Base-by-base conservation (phyloP, 2,329 filamentous ascomycete genomes). In the Cytospora chrysosperma region DNA sequence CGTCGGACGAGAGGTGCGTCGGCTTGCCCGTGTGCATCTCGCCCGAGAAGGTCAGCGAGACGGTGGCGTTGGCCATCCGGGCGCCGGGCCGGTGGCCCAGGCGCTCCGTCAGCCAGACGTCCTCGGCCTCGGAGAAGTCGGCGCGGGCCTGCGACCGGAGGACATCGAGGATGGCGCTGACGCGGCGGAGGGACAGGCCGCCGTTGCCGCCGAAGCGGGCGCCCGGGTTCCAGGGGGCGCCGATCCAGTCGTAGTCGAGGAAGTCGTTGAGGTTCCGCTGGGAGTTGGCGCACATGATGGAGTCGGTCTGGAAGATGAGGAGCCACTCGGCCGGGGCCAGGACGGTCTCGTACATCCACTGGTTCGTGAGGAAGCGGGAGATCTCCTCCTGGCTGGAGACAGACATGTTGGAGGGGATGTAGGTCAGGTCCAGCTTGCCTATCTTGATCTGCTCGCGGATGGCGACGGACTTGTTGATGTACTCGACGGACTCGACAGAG, bases 81-180 rank as follows among this genome's bases (percentile, higher is more conserved):
- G 79, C 79, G 1, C 77, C 75, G 0, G 81, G 82, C 2, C 78
- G 75, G 67, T 82, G 75, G n/a, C 76, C 80, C 13, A 86, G 74
- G 1, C 83, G 77, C 67, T 82, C 78, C 2, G 80, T 78, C 17
- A 85, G 75, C 84, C 83, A 86, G 27, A 84, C 79, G 67, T 86
- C 83, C 71, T 86, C 84, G 30, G 83, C 79, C 56, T 83, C 79
- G 9, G 75, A 76, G 65, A 75, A 72, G 52, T 77, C 70, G 21
- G 70, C 69, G 3, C 83, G 78, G 32, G 75, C 69, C 71, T 85
- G 80, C 57, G 81, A 75, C 43, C 75, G 73, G 51, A 86, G 75
- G 4, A 85, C 72, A n/a, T 83, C 77, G 53, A 84, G 72, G 61
- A 86, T 84, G 65, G 78, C 75, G 68, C 78, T 81, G 51, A 85